Percentiles rank a stretch among this genome's conserved stretches.
Conservation (phyloP, 2,329 filamentous ascomycete species). For the Colletotrichum noveboracense region DNA sequence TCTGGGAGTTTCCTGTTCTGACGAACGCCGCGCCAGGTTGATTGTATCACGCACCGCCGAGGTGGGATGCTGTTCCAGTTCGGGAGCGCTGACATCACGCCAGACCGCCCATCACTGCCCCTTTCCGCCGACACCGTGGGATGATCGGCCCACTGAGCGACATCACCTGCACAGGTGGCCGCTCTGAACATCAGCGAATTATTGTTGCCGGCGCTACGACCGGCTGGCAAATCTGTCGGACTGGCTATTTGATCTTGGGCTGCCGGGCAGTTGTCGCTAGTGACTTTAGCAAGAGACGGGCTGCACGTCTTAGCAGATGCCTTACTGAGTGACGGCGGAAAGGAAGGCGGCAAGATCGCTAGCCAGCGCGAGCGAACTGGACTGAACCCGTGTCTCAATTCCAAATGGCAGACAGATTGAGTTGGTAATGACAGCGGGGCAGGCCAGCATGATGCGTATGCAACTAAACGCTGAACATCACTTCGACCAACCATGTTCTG, state of each 20-base stretch:
- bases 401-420: not conserved
- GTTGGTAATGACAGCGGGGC: not conserved
- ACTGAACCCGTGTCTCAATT: not conserved
- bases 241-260: not conserved
- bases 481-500: not conserved
- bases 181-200: not conserved
- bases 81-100: not conserved
- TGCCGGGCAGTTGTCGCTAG: not conserved
- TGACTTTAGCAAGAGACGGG: not conserved
- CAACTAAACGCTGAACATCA: not conserved
- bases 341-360: not conserved
- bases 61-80: slow-evolving; percentile 5
- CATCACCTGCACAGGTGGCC: not conserved
- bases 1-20: not conserved
- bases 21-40: not conserved
- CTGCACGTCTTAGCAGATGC: not conserved
- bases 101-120: slow-evolving; percentile 6
- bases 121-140: not conserved
- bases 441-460: not conserved
- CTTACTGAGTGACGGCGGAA: not conserved
- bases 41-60: not conserved
- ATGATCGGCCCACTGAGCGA: not conserved
- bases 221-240: not conserved
- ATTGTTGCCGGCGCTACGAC: not conserved
- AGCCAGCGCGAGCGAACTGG: not conserved